Percentiles rank a stretch among this genome's conserved stretches.
Conservation (phyloP, 192 early-diverging fungal genomes). For the Chytriomyces sp. region DNA sequence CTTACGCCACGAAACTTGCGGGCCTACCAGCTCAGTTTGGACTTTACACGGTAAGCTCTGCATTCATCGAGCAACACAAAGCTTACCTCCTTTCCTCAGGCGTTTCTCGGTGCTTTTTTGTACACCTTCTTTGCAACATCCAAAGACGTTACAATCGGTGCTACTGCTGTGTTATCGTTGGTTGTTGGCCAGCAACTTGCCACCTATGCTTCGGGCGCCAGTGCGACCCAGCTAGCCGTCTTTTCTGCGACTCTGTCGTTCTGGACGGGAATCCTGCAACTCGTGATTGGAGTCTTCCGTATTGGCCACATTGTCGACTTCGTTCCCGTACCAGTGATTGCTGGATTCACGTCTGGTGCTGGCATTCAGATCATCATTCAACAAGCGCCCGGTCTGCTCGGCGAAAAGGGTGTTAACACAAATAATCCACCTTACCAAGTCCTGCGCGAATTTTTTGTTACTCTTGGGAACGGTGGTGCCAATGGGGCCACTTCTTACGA, state of each 20-base stretch:
- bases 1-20: constrained; percentile 73
- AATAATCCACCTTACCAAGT: constrained; percentile 74
- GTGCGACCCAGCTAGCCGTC: constrained; percentile 36
- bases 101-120: constrained; percentile 67
- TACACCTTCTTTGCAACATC: constrained; percentile 76
- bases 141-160: constrained; percentile 73
- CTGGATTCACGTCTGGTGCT: constrained; percentile 86
- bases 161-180: constrained; percentile 78
- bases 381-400: constrained; percentile 79
- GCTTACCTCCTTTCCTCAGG: no score
- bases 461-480: constrained; percentile 9
- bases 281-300: constrained; percentile 74
- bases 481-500: constrained; percentile 49
- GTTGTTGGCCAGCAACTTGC: constrained; percentile 69
- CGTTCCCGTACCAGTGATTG: constrained; percentile 72
- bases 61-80: no score
- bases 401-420: constrained; percentile 75
- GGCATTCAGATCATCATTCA: constrained; percentile 78
- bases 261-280: constrained; percentile 71
- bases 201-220: constrained; percentile 31
- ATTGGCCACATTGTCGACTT: constrained; percentile 88
- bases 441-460: constrained; percentile 65
- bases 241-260: constrained; percentile 68
- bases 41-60: constrained; percentile 77
- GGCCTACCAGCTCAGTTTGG: constrained; percentile 72